Conservation (phyloP, 1,284 basidiomycete species). For the Apiotrichum siamense region DNA sequence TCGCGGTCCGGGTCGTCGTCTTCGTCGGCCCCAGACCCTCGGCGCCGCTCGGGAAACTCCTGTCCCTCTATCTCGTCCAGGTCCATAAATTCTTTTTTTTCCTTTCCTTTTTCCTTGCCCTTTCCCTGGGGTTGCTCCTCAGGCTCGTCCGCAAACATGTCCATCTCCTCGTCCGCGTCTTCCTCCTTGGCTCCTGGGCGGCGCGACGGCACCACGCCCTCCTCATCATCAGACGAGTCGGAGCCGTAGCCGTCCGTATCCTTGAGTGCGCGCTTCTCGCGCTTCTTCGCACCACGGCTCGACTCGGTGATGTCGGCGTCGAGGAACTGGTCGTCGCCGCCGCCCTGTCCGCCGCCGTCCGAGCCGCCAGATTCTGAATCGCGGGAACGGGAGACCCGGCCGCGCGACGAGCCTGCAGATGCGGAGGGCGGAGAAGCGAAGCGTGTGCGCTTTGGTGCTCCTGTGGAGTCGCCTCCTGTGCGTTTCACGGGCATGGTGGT, state of each 20-base stretch:
- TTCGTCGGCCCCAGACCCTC: no score
- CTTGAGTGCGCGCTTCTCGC: conserved; percentile 63
- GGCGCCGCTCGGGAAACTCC: conserved; percentile 66
- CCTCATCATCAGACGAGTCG: conserved; percentile 78
- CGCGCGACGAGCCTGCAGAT: conserved; percentile 3
- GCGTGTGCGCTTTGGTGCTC: conserved; percentile 62
- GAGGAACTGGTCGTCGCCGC: conserved; percentile 23
- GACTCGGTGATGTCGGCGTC: conserved; percentile 41
- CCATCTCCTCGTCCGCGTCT: conserved; percentile 57
- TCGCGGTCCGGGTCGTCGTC: conserved; percentile 52
- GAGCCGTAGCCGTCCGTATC: conserved; percentile 83
- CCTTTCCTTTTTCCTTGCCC: conserved; percentile 22
- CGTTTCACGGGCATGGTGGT: conserved; percentile 35
- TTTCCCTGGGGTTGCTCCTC: conserved; percentile 12
- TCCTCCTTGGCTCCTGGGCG: conserved; percentile 47
- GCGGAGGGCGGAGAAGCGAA: conserved; percentile 59
- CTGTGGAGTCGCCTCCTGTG: conserved; percentile 25
- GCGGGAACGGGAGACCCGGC: no score
- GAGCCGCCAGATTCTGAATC: no score
- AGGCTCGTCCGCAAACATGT: conserved; percentile 64
- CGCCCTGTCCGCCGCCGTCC: no score
- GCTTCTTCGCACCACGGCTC: conserved; percentile 52
- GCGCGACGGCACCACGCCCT: conserved; percentile 74
- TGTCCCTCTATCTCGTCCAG: conserved; percentile 94
- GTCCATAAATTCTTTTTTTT: conserved; percentile 67